Conservation (phyloP, 1,139 yeast species). For the Nadsonia commutata region DNA sequence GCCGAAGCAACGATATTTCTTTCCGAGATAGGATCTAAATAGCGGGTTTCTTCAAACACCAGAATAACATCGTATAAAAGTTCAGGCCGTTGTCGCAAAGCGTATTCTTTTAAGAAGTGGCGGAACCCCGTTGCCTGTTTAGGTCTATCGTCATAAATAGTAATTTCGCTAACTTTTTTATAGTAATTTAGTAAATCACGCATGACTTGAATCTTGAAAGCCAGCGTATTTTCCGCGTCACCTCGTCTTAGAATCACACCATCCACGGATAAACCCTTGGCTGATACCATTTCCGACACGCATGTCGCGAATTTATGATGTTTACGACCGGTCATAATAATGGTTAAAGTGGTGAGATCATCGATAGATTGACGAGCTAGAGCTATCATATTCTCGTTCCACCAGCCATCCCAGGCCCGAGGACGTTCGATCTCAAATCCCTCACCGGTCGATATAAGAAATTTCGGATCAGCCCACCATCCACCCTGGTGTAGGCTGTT, state of each 20-base stretch:
- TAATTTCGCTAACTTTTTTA: conserved; percentile 18
- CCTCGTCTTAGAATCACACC: conserved; percentile 26
- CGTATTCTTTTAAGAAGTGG: conserved; percentile 19
- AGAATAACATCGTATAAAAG: conserved; percentile 18
- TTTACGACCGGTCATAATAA: conserved; percentile 31
- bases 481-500: conserved; percentile 25
- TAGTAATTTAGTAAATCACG: conserved; percentile 23
- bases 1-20: conserved; percentile 18
- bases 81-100: conserved; percentile 14
- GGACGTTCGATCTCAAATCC: conserved; percentile 21
- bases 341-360: conserved; percentile 23
- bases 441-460: conserved; percentile 22
- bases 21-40: conserved; percentile 22
- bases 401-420: conserved; percentile 23
- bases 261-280: conserved; percentile 23
- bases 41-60: conserved; percentile 17
- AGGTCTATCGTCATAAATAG: conserved; percentile 30
- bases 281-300: conserved; percentile 18
- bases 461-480: conserved; percentile 32
- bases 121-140: conserved; percentile 26
- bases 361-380: conserved; percentile 21
- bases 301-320: conserved; percentile 18
- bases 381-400: conserved; percentile 29
- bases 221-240: conserved; percentile 18
- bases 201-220: conserved; percentile 26